Conservation (phyloP, 257 asterid species). For the Nicotiana obtusifolia region DNA sequence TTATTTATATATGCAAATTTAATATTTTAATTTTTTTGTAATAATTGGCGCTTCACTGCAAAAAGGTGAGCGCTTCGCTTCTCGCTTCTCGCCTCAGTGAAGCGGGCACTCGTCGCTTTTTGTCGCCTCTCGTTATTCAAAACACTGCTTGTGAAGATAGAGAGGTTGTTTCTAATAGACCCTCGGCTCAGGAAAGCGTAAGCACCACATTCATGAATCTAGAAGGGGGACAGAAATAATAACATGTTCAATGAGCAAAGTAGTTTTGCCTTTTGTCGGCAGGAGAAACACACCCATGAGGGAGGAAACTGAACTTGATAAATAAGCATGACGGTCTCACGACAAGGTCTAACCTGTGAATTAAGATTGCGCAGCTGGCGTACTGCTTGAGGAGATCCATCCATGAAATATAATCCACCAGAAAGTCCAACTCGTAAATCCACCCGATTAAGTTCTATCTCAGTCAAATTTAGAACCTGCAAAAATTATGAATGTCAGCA, state of each 20-base stretch:
- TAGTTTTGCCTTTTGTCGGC: background rate
- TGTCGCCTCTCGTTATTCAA: no score
- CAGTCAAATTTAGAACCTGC: conserved; percentile 83
- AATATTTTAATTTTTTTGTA: no score
- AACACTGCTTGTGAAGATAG: no score
- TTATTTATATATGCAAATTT: no score
- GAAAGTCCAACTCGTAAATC: conserved; percentile 83
- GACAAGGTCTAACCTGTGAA: conserved; percentile 53
- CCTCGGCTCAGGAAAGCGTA: no score
- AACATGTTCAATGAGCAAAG: background rate
- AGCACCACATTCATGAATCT: no score
- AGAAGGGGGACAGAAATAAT: background rate
- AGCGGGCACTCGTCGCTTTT: no score
- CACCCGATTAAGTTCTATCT: conserved; percentile 76
- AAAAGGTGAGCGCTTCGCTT: no score
- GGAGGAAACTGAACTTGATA: background rate
- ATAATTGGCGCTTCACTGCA: no score
- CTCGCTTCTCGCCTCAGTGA: no score
- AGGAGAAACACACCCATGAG: background rate
- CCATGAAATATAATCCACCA: conserved; percentile 94
- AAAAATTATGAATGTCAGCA: conserved; percentile 18
- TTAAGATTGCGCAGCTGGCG: conserved; percentile 68
- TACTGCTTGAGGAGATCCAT: conserved; percentile 91
- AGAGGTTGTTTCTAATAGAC: no score
- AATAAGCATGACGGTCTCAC: conserved; percentile 7